Evolutionary conservation across 2,329 filamentous ascomycete genomes (phyloP), one percentile per base, ranked within the genome.

Genomic region (Fusarium fujikuroi): DNA sequence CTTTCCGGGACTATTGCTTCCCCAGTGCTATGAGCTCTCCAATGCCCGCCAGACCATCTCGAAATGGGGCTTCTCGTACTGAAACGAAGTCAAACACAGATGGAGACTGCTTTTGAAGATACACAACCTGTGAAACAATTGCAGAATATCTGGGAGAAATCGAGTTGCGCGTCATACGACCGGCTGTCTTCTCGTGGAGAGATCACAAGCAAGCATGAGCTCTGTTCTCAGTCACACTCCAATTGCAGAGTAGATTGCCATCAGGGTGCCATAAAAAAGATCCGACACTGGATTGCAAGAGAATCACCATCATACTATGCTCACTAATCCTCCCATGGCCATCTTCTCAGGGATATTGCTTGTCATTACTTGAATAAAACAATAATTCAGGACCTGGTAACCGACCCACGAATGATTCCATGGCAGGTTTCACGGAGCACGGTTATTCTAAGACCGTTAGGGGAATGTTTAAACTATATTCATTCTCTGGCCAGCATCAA

Each of bases 341-440:
- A 42, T n/a, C 47, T 57, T 46, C 50, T 66, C 63, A 69, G 60
- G 56, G 21, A 59, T 66, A 69, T 66, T 47, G 49, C 57, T 49
- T 62, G 61, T 69, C 39, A 40, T 49, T 40, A 53, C 40, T 50
- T 68, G 44, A 39, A 63, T 54, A 56, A 42, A 40, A 44, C 59
- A 63, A 63, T 34, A 47, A 60, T 62, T 53, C 56, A 39, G 21
- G 50, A 23, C 56, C 34, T n/a, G 39, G 47, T 42, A 52, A 64
- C 30, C 37, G 44, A 37, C 34, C 47, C 40, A 53, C 47, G 68
- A 42, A 34, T 63, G 54, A 42, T 44, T 30, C 47, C 16, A 54
- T 46, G 54, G 32, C 49, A 40, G 25, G 42, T 39, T 28, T 39
- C 34, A 36, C 36, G 16, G 39, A n/a, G 36, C 19, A 28, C 47